Conservation (phyloP, 495 filamentous ascomycete genomes). For the Penicillium ucsense region DNA sequence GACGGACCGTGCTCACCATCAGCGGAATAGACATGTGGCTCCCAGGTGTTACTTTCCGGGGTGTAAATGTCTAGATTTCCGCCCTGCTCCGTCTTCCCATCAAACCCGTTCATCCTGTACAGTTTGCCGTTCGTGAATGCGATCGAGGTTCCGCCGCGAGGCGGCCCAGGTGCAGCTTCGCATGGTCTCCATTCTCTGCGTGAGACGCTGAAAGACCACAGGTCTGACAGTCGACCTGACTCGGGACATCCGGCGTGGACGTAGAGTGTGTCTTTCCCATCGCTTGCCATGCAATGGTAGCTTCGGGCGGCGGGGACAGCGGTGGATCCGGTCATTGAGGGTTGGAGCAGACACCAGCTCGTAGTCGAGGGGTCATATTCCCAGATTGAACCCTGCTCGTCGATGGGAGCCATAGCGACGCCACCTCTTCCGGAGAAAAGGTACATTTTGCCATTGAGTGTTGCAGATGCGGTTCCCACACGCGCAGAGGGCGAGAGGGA, state of each 20-base stretch:
- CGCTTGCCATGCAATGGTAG: slow-evolving; percentile 37
- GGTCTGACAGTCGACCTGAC: slow-evolving; percentile 47
- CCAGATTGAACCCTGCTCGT: slow-evolving; percentile 44
- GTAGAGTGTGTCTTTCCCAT: slow-evolving; percentile 48
- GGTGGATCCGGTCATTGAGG: slow-evolving; percentile 2
- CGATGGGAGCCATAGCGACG: slow-evolving; percentile 40
- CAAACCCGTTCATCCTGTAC: slow-evolving; percentile 67
- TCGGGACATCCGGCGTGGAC: slow-evolving; percentile 63
- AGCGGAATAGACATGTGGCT: slow-evolving; percentile 31
- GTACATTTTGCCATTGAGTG: slow-evolving; percentile 37
- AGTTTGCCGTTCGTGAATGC: slow-evolving; percentile 45
- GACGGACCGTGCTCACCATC: slow-evolving; percentile 29
- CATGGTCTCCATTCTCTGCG: slow-evolving; percentile 51
- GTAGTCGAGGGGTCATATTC: slow-evolving; percentile 24
- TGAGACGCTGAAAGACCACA: slow-evolving; percentile 63
- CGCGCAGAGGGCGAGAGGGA: slow-evolving; percentile 28
- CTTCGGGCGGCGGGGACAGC: slow-evolving; percentile 32
- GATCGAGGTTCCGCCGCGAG: slow-evolving; percentile 55
- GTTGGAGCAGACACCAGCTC: slow-evolving; percentile 21
- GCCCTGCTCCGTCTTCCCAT: slow-evolving; percentile 54
- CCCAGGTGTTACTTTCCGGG: slow-evolving; percentile 29
- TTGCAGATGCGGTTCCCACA: slow-evolving; percentile 39
- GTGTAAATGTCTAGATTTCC: slow-evolving; percentile 52
- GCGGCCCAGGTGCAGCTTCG: slow-evolving; percentile 48
- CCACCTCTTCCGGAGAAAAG: slow-evolving; percentile 50